Evolutionary conservation across 768 basidiomycete genomes (phyloP), one percentile per base, ranked within the genome.

Genomic region (Auriscalpium vulgare): DNA sequence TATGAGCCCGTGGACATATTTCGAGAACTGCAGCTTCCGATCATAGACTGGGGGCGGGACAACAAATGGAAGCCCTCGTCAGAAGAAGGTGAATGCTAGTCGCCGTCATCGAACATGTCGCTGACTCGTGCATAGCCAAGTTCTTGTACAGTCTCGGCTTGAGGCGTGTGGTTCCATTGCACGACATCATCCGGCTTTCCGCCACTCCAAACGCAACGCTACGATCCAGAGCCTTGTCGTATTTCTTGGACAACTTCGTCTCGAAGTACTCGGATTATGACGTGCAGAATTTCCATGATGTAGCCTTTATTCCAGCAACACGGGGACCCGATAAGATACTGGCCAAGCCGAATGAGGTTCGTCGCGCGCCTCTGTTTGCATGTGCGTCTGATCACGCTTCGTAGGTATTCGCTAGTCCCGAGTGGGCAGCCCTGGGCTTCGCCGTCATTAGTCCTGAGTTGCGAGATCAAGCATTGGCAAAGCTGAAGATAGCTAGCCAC

Each of bases 21-120:
- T 54, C 79, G 91, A 13, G 75, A 80, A 50, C 72, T 98, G 7
- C 80, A 81, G 8, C 71, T 98, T 21, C 92, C 95, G 4, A 66
- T 97, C 3, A 75, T 98, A 45, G 91, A 93, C 62, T 99, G 95
- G 95, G 87, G 88, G 1, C 74, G 74, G 29, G 75, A 83, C 56
- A 72, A 72, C 1, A 93, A 87, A 67, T 99, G 95, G 95, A 79
- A 80, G 56, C 69, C 76, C 5, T 80, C 78, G 10, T 92, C 92
- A 0, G 91, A 93, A 34, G 95, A 97, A 85, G 92, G 94, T 88
- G 43, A 37, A 71, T 58, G 36, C 8, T 29, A 7, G 29, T 7
- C 4, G 4, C 29, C 7, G 29, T 29, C 29, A 7, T 2, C 29
- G 29, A 29, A 29, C 4, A 29, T 29, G 29, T 29, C 29, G 29